These are phyloP conservation scores for Nemania sp. DNA, from an alignment of 2,329 filamentous ascomycete species.

Conservation along the genomic window DNA sequence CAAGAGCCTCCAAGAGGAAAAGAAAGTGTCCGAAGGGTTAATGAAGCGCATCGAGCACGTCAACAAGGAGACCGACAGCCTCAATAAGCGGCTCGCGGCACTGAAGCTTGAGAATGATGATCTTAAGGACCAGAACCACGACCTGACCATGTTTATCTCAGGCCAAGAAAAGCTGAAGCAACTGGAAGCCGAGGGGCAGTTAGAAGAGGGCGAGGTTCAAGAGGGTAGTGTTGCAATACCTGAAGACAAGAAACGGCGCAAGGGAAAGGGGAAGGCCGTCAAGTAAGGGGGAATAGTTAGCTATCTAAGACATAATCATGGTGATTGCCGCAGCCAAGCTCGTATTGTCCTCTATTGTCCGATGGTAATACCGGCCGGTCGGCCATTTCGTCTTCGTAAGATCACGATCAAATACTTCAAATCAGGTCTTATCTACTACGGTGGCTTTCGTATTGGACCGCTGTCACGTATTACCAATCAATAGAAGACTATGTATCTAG, in stretches of 20 bases:
- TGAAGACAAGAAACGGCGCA: conserved; percentile 60
- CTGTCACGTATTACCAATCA: background rate
- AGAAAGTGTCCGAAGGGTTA: conserved; percentile 82
- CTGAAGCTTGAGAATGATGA: conserved; percentile 75
- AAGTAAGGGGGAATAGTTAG: conserved; percentile 25
- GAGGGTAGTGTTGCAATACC: conserved; percentile 78
- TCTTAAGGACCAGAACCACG: conserved; percentile 85
- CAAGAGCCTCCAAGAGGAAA: conserved; percentile 86
- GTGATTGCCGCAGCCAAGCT: too few species aligned
- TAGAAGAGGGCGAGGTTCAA: conserved; percentile 77
- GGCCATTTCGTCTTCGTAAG: background rate
- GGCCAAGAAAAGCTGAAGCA: conserved; percentile 83
- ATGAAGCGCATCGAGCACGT: conserved; percentile 84
- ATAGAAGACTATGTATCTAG: too few species aligned
- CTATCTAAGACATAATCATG: background rate
- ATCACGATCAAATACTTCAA: background rate
- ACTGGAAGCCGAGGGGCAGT: conserved; percentile 69
- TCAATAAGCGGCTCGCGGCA: conserved; percentile 68
- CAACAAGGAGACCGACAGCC: conserved; percentile 68
- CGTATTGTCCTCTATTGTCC: background rate
- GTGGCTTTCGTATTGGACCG: too few species aligned
- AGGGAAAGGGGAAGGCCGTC: conserved; percentile 63
- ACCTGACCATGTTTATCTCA: conserved; percentile 88
- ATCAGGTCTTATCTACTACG: background rate
- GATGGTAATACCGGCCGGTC: background rate